Conservation (phyloP, 805 yeast genomes). For the Wickerhamiella hasegawae region DNA sequence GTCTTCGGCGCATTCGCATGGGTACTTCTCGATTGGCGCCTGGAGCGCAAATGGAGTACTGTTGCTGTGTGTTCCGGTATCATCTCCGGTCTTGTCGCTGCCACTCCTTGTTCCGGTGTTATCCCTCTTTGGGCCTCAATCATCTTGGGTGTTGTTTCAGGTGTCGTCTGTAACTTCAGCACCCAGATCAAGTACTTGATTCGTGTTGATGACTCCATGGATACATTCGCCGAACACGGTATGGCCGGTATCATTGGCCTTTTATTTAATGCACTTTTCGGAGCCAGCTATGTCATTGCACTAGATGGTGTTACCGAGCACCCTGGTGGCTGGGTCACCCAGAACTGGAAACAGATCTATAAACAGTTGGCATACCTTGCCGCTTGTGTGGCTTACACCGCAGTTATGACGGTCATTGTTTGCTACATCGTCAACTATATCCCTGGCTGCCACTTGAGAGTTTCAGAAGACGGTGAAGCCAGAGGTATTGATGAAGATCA, state of each 20-base stretch:
- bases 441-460: slow-evolving; percentile 71
- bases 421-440: slow-evolving; percentile 59
- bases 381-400: slow-evolving; percentile 61
- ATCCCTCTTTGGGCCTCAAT: slow-evolving; percentile 88
- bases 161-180: slow-evolving; percentile 73
- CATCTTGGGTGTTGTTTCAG: slow-evolving; percentile 65
- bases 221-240: slow-evolving; percentile 97
- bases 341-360: slow-evolving; percentile 81
- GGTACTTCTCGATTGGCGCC: slow-evolving; percentile 78
- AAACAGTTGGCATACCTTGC: slow-evolving; percentile 71
- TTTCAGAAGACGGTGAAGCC: slow-evolving; percentile 71
- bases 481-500: slow-evolving; percentile 91
- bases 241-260: slow-evolving; percentile 87
- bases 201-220: slow-evolving; percentile 81
- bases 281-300: slow-evolving; percentile 74
- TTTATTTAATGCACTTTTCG: slow-evolving; percentile 78
- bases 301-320: slow-evolving; percentile 77
- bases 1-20: slow-evolving; percentile 83
- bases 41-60: slow-evolving; percentile 83
- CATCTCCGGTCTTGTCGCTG: slow-evolving; percentile 91
- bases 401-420: slow-evolving; percentile 59
- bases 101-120: slow-evolving; percentile 86
- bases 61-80: slow-evolving; percentile 93
- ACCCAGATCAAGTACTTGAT: slow-evolving; percentile 73
- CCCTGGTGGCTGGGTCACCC: slow-evolving; percentile 83